These are phyloP conservation scores for Babesia microti DNA, from an alignment of 169 alveolate genomes.

Conservation along the genomic window DNA sequence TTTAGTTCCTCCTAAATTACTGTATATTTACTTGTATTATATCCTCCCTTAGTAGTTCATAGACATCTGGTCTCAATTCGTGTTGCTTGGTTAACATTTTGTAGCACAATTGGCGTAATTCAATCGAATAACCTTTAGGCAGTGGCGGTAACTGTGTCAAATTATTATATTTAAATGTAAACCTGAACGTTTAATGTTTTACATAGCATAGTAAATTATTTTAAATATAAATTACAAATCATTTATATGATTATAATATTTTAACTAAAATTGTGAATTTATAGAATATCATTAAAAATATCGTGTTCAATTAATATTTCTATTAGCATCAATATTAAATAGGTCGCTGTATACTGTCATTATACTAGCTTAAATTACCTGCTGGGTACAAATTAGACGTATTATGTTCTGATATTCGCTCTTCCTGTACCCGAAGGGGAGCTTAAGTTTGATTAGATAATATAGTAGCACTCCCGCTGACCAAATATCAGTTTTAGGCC, in stretches of 20 bases:
- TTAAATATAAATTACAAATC: too few relatives aligned
- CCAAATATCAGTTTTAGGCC: constrained; percentile 39
- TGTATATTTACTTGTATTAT: constrained; percentile 12
- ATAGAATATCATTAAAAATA: too few relatives aligned
- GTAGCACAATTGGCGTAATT: constrained; percentile 15
- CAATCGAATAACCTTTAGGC: constrained; percentile 17
- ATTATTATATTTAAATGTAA: too few relatives aligned
- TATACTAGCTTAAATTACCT: too few relatives aligned
- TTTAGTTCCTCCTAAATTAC: background rate
- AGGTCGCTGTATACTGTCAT: too few relatives aligned
- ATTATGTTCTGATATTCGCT: constrained; percentile 17
- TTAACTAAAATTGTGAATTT: too few relatives aligned
- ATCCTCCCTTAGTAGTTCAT: constrained; percentile 21
- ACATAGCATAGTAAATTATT: too few relatives aligned
- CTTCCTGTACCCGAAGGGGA: constrained; percentile 30
- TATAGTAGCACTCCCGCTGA: constrained; percentile 31
- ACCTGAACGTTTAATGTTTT: too few relatives aligned
- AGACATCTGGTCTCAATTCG: constrained; percentile 19
- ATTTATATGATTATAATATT: too few relatives aligned
- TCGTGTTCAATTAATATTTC: too few relatives aligned
- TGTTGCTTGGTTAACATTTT: constrained; percentile 29
- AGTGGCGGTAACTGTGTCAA: constrained; percentile 26
- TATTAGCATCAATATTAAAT: too few relatives aligned
- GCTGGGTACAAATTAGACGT: constrained; percentile 31
- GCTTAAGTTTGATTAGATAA: constrained; percentile 27